phyloP scores from a whole-genome alignment of 2,329 filamentous ascomycete species.

The Colletotrichum chlorophyti region DNA sequence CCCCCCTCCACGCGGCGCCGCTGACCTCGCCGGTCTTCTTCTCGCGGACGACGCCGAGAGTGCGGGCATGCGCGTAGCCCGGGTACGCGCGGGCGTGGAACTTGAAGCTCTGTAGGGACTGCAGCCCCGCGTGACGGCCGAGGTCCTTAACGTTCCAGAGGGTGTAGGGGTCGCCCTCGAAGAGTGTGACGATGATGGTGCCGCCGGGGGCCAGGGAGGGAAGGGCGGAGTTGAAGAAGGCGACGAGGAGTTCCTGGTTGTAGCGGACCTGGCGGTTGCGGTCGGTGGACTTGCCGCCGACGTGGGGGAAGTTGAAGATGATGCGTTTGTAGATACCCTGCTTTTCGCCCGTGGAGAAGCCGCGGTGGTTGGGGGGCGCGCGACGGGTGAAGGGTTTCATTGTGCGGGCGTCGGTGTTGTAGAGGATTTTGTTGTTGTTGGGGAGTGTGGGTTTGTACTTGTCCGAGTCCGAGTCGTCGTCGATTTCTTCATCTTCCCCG shows the following conservation, averaged over 20 bases:
- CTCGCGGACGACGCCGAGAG: slow-evolving; percentile 68
- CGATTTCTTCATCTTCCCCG: slow-evolving; percentile 27
- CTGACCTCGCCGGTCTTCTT: slow-evolving; percentile 51
- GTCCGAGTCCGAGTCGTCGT: slow-evolving; percentile 20
- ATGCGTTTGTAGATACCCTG: slow-evolving; percentile 73
- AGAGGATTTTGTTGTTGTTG: slow-evolving; percentile 55
- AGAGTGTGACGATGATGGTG: slow-evolving; percentile 81
- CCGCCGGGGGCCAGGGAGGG: slow-evolving; percentile 61
- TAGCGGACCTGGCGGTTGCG: slow-evolving; percentile 92
- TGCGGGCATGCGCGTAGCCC: slow-evolving; percentile 76
- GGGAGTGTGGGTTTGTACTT: slow-evolving; percentile 26
- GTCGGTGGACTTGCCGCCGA: slow-evolving; percentile 89
- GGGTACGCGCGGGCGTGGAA: slow-evolving; percentile 74
- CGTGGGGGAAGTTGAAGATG: slow-evolving; percentile 97
- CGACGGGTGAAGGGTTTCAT: slow-evolving; percentile 53
- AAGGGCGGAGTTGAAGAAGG: slow-evolving; percentile 67
- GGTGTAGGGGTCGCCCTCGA: slow-evolving; percentile 93
- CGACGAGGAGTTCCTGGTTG: slow-evolving; percentile 81
- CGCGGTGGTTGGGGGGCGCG: slow-evolving; percentile 21
- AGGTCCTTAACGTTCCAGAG: slow-evolving; percentile 94
- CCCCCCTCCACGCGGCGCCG: slow-evolving; percentile 47
- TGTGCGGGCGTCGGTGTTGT: slow-evolving; percentile 72
- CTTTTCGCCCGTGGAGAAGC: slow-evolving; percentile 35
- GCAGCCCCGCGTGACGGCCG: slow-evolving; percentile 76
- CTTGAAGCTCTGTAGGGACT: slow-evolving; percentile 72